Percentiles rank a stretch among this genome's conserved stretches.
These are phyloP conservation scores for Pseudodiploospora longispora DNA, from an alignment of 2,329 filamentous ascomycete species.

Conservation along the genomic window DNA sequence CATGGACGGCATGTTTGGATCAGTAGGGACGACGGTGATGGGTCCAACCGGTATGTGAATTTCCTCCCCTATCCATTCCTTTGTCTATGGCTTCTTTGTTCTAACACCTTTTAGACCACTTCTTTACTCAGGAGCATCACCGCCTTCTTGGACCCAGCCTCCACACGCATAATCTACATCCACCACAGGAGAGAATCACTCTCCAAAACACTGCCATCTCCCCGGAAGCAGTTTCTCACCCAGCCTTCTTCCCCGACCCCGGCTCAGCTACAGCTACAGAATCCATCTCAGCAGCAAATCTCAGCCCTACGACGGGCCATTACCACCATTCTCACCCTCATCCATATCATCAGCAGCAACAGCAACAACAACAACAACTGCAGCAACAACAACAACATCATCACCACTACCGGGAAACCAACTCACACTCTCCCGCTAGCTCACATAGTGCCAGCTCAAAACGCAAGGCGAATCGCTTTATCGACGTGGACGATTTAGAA, in stretches of 20 bases:
- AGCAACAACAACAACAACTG: slow-evolving; percentile 2
- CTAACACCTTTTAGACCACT: slow-evolving; percentile 1
- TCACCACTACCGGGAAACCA: not conserved
- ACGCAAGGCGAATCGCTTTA: slow-evolving; percentile 8
- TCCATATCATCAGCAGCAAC: not conserved
- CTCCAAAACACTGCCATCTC: slow-evolving; percentile 1
- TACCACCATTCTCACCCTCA: not conserved
- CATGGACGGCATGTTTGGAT: too few relatives aligned
- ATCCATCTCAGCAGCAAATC: not conserved
- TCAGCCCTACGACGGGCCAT: not conserved
- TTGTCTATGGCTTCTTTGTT: too few relatives aligned
- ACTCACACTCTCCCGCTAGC: slow-evolving; percentile 5
- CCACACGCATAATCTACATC: not conserved
- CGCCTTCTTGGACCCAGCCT: slow-evolving; percentile 2
- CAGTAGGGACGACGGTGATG: too few relatives aligned
- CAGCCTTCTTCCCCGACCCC: slow-evolving; percentile 4
- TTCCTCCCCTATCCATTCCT: too few relatives aligned
- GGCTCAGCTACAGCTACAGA: slow-evolving; percentile 3
- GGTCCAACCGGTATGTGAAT: too few relatives aligned
- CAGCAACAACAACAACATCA: slow-evolving; percentile 1
- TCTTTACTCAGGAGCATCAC: slow-evolving; percentile 1
- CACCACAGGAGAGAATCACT: slow-evolving; percentile 1
- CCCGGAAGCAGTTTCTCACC: not conserved
- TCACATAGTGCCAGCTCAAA: slow-evolving; percentile 9
- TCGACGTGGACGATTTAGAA: slow-evolving; percentile 8